Base-by-base conservation (phyloP, 768 basidiomycete species). In the Boletellus emodensis region DNA sequence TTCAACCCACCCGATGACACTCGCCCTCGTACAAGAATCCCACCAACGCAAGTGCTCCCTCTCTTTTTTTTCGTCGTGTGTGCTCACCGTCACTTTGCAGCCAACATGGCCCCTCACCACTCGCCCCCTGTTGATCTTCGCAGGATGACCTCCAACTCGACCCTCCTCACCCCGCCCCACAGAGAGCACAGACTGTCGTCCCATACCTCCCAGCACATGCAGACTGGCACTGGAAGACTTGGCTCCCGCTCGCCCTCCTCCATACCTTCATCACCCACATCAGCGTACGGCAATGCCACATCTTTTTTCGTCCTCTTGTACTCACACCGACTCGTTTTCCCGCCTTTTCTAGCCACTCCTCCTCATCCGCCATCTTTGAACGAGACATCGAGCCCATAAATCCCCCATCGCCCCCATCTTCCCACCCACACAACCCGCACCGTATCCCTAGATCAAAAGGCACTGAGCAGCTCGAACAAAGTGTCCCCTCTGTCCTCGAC, bases 341-440 rank as follows among this genome's bases (percentile, higher is more conserved):
- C 12, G 11, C 15, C 40, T 28, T 42, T 35, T 52, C 49, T 46
- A 55, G 59, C 1, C 81, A 88, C 60, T 92, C 89, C 0, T 89
- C 88, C 0, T 89, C 88, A 0, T 92, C 90, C 1, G 90, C 91
- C 34, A 94, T 94, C 50, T 94, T 94, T 53, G 91, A 94, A 69
- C 82, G 91, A 33, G 91, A 94, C 65, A 91, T 94, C 55, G 91
- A 93, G 57, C 84, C 84, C 14, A 47, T 69, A 1, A 60, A 62
- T 6, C 63, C 66, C 0, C 61, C 64, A 58, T 77, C 70, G 32
- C 77, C 61, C 52, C 68, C 49, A 40, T 58, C 73, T 66, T 58
- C 73, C 55, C 74, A 57, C 48, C 74, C 67, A 2, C 63, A 59
- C 24, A 84, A 89, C 61, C 87, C 89, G 0, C 89, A 90, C 63